Evolutionary conservation across 73 alveolate genomes (phyloP).

Genomic region (Tetrahymena elliotti): DNA sequence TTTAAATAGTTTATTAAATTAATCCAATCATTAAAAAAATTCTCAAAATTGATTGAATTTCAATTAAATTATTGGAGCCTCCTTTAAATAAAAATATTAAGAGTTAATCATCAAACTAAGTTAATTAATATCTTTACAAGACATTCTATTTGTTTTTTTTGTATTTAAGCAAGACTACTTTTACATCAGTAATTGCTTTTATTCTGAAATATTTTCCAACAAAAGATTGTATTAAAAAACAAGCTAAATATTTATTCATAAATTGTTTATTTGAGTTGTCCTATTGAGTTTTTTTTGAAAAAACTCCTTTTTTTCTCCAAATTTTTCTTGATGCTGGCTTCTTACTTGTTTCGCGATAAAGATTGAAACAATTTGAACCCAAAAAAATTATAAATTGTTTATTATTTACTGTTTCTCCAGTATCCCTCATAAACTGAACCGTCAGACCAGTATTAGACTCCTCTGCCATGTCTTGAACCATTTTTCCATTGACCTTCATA

Average conservation of each 20-base stretch:
- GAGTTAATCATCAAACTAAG: too few relatives aligned
- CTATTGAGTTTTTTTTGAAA: background rate
- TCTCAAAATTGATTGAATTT: background rate
- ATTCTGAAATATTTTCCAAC: too few relatives aligned
- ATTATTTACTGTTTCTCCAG: background rate
- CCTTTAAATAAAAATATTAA: too few relatives aligned
- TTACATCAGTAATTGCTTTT: background rate
- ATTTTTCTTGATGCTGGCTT: background rate
- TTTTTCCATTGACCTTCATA: slow-evolving; percentile 70
- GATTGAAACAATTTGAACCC: too few relatives aligned
- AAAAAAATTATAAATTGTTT: too few relatives aligned
- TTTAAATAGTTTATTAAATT: too few relatives aligned
- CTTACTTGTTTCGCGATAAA: too few relatives aligned
- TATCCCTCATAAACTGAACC: slow-evolving; percentile 71
- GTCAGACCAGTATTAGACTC: slow-evolving; percentile 59
- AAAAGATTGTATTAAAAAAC: too few relatives aligned
- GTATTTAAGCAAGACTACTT: too few relatives aligned
- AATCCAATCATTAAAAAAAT: background rate
- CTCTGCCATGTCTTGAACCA: slow-evolving; percentile 59
- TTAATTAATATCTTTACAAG: background rate
- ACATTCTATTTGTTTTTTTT: background rate
- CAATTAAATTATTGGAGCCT: background rate
- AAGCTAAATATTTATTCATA: background rate
- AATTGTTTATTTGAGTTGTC: background rate
- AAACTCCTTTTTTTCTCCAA: background rate